These are phyloP conservation scores for Spiromastix sp. DNA, from an alignment of 2,329 filamentous ascomycete genomes.

Conservation along the genomic window DNA sequence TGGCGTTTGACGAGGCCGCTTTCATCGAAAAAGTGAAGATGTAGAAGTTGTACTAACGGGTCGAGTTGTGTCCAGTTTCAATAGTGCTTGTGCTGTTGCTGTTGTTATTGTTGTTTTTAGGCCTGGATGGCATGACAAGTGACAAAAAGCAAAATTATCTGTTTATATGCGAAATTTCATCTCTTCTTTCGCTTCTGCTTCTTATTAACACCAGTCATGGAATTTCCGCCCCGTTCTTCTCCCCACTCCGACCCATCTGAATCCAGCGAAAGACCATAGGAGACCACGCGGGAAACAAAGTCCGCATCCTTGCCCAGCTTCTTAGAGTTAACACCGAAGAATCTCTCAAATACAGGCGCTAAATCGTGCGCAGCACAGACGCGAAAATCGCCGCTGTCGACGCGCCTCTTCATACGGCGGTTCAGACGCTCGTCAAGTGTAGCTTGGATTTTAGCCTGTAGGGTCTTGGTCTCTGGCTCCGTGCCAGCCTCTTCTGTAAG, in stretches of 20 bases:
- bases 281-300: constrained; percentile 9
- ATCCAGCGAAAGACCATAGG: constrained; percentile 6
- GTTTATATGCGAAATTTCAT: background rate
- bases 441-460: constrained; percentile 13
- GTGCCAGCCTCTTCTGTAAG: too few relatives aligned
- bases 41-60: background rate
- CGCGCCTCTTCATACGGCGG: constrained; percentile 20
- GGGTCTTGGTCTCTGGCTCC: constrained; percentile 9
- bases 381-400: constrained; percentile 19
- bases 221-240: constrained; percentile 9
- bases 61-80: background rate
- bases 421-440: constrained; percentile 15
- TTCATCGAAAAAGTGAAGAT: background rate
- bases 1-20: too few relatives aligned
- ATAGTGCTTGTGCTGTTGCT: background rate
- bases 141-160: background rate
- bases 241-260: constrained; percentile 2
- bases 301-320: constrained; percentile 16
- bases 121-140: background rate
- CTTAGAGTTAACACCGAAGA: constrained; percentile 18
- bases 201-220: background rate
- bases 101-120: background rate
- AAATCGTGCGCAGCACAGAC: constrained; percentile 28
- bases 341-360: constrained; percentile 19
- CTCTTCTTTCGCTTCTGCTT: background rate